Percentiles rank a stretch among this genome's conserved stretches.
Evolutionary conservation across 2,329 filamentous ascomycete species (phyloP).

Genomic region (Aureobasidium namibiae): DNA sequence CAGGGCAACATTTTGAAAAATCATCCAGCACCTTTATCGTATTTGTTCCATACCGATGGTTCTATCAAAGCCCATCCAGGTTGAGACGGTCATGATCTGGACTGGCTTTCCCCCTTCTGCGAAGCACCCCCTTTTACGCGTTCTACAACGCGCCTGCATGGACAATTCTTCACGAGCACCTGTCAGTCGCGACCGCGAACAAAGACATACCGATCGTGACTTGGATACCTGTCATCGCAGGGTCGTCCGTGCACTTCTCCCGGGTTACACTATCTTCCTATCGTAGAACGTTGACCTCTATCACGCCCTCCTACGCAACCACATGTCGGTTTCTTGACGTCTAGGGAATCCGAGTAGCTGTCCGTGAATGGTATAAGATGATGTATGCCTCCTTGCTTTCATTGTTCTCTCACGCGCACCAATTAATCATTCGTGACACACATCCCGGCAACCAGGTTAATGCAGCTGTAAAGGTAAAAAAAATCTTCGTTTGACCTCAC

Average conservation of each 20-base stretch:
- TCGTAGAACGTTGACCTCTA: slow-evolving; percentile 9
- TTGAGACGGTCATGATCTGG: not conserved
- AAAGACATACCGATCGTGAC: slow-evolving; percentile 8
- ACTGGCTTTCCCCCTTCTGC: not conserved
- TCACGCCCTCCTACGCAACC: slow-evolving; percentile 12
- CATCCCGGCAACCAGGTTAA: slow-evolving; percentile 11
- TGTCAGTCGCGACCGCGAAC: not conserved
- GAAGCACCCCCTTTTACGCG: slow-evolving; percentile 9
- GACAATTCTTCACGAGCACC: not conserved
- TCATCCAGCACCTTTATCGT: not conserved
- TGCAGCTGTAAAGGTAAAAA: slow-evolving; percentile 11
- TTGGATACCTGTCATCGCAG: not conserved
- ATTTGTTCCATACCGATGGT: not conserved
- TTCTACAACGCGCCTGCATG: slow-evolving; percentile 12
- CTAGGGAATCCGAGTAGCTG: not conserved
- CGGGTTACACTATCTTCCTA: slow-evolving; percentile 10
- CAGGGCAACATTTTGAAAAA: slow-evolving; percentile 9
- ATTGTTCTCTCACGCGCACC: slow-evolving; percentile 8
- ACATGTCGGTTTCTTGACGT: not conserved
- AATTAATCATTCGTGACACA: slow-evolving; percentile 9
- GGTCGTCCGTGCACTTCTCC: slow-evolving; percentile 10
- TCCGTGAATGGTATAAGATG: slow-evolving; percentile 4
- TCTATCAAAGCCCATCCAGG: not conserved
- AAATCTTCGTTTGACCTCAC: not conserved
- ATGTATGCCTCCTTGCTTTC: slow-evolving; percentile 6